phyloP scores from a whole-genome alignment of 768 basidiomycete genomes.

The Suillus brevipes region DNA sequence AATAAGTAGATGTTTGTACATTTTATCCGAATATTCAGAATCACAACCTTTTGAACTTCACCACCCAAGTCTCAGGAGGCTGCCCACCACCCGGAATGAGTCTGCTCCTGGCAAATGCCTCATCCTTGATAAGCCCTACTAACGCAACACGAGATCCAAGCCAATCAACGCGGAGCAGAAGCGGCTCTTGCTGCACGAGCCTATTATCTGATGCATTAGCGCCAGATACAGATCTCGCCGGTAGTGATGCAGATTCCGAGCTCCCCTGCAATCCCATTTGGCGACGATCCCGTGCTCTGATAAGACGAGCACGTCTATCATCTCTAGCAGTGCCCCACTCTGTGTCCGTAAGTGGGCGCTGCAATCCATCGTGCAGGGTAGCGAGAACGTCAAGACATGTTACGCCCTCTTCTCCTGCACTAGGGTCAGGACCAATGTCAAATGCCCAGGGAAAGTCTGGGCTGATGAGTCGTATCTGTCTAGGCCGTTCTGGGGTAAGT shows the following conservation, averaged over 20 bases:
- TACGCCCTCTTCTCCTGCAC: background rate
- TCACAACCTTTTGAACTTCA: slow-evolving; percentile 4
- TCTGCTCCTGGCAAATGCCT: slow-evolving; percentile 9
- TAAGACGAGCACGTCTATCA: background rate
- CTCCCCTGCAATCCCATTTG: background rate
- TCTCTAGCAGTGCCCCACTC: slow-evolving; percentile 11
- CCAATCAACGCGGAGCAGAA: slow-evolving; percentile 12
- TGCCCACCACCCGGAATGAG: slow-evolving; percentile 8
- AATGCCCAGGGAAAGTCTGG: slow-evolving; percentile 13
- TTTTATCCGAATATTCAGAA: background rate
- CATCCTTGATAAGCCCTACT: slow-evolving; percentile 8
- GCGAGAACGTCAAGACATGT: slow-evolving; percentile 9
- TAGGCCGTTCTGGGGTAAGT: background rate
- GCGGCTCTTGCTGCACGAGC: background rate
- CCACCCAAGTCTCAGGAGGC: slow-evolving; percentile 11
- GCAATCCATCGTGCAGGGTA: slow-evolving; percentile 7
- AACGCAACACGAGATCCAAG: slow-evolving; percentile 9
- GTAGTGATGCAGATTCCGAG: background rate
- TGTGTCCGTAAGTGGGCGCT: slow-evolving; percentile 3
- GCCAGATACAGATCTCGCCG: background rate
- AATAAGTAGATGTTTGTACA: background rate
- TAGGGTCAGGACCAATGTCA: background rate
- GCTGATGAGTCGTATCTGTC: slow-evolving; percentile 9
- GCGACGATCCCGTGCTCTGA: slow-evolving; percentile 7
- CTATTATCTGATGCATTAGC: background rate